These are phyloP conservation scores for Diatrype stigma DNA, from an alignment of 2,329 filamentous ascomycete species.

Conservation along the genomic window DNA sequence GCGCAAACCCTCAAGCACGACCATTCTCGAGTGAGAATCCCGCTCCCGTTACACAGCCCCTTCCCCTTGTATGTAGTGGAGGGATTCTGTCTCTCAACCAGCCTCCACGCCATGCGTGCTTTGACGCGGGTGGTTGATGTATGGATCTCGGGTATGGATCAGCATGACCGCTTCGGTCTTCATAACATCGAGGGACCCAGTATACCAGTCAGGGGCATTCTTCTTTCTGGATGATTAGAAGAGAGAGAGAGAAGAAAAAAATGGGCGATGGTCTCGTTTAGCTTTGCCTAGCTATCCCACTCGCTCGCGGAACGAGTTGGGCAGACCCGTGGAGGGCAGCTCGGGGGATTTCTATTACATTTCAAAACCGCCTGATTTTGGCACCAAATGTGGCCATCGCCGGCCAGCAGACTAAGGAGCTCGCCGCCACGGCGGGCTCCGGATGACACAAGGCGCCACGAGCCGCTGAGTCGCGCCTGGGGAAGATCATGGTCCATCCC, in stretches of 20 bases:
- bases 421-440: neutral
- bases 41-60: neutral
- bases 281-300: no score
- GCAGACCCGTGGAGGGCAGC: neutral
- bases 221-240: neutral
- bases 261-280: neutral
- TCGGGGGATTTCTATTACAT: neutral
- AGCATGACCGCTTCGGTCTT: neutral
- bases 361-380: neutral
- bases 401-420: neutral
- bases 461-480: neutral
- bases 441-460: constrained; percentile 1
- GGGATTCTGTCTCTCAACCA: neutral
- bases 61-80: neutral
- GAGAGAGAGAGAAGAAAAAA: neutral
- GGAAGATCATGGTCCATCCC: neutral
- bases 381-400: neutral
- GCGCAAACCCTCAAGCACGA: neutral
- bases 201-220: neutral
- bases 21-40: neutral
- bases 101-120: neutral
- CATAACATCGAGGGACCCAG: neutral
- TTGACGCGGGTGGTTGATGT: neutral
- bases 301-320: neutral
- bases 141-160: neutral